phyloP scores from a whole-genome alignment of 177 flowering plant genomes.

The Vitis hybrid region DNA sequence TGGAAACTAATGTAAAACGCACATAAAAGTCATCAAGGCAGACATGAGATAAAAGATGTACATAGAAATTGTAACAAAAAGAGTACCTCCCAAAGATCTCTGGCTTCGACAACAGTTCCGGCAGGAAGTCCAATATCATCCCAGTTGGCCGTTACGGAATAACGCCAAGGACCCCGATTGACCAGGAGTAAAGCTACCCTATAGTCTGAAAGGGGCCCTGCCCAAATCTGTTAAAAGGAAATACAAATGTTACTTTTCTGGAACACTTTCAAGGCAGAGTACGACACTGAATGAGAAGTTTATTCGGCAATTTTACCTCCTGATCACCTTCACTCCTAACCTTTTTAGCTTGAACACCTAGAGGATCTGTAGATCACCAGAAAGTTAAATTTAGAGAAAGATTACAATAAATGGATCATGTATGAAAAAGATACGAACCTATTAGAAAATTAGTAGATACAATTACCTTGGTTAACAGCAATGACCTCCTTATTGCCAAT shows the following conservation, averaged over 20 bases:
- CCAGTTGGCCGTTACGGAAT: constrained; percentile 64
- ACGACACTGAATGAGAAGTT: background rate
- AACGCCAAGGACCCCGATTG: constrained; percentile 41
- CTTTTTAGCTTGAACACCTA: constrained; percentile 83
- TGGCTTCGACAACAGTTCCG: constrained; percentile 44
- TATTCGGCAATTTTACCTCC: constrained; percentile 50
- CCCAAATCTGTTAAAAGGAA: constrained; percentile 57
- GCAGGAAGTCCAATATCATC: constrained; percentile 69
- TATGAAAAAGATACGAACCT: too few species aligned
- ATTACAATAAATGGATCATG: background rate
- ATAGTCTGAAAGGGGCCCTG: constrained; percentile 71
- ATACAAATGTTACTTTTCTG: background rate
- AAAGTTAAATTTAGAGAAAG: too few species aligned
- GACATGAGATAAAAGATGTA: too few species aligned
- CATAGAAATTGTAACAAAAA: background rate
- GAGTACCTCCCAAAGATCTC: constrained; percentile 81
- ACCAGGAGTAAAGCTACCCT: constrained; percentile 58
- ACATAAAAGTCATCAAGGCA: background rate
- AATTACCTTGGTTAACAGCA: constrained; percentile 66
- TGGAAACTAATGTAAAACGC: too few species aligned
- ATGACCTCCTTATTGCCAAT: constrained; percentile 63
- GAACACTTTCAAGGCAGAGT: background rate
- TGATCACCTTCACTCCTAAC: constrained; percentile 67
- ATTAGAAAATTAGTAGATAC: too few species aligned
- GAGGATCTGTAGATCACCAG: constrained; percentile 40